Evolutionary conservation across 805 yeast genomes (phyloP).

Genomic region (Blastobotrys mokoenaii): DNA sequence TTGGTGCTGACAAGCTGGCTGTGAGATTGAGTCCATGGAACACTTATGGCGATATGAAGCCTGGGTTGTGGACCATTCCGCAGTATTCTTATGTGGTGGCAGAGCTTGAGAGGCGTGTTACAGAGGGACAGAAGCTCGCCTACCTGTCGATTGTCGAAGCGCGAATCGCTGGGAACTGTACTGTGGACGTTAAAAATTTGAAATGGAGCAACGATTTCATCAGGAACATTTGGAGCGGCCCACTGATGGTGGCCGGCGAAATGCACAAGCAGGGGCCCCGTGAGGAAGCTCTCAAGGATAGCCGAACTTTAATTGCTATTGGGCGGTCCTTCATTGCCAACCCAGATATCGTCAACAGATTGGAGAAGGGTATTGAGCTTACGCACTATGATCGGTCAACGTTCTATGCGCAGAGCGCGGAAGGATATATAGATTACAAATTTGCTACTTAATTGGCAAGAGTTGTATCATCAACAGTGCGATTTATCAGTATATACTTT

Average conservation of each 20-base stretch:
- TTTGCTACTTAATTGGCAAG: not conserved
- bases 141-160: constrained; percentile 41
- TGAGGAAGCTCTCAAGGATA: constrained; percentile 18
- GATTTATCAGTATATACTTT: no score
- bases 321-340: constrained; percentile 47
- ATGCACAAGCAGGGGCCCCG: constrained; percentile 10
- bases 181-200: constrained; percentile 10
- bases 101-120: constrained; percentile 35
- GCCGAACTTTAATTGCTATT: constrained; percentile 27
- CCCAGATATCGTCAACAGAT: constrained; percentile 44
- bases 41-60: constrained; percentile 22
- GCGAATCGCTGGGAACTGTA: constrained; percentile 25
- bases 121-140: constrained; percentile 32
- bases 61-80: constrained; percentile 27
- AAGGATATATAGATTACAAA: constrained; percentile 10
- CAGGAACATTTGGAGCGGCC: constrained; percentile 39
- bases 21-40: constrained; percentile 35
- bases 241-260: constrained; percentile 34
- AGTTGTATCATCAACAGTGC: no score
- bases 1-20: constrained; percentile 32
- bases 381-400: constrained; percentile 39
- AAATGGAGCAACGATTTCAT: constrained; percentile 12
- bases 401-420: constrained; percentile 30
- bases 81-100: constrained; percentile 35
- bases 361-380: constrained; percentile 34